Evolutionary conservation across 2,329 filamentous ascomycete species (phyloP).

Genomic region (Xylaria polymorpha): DNA sequence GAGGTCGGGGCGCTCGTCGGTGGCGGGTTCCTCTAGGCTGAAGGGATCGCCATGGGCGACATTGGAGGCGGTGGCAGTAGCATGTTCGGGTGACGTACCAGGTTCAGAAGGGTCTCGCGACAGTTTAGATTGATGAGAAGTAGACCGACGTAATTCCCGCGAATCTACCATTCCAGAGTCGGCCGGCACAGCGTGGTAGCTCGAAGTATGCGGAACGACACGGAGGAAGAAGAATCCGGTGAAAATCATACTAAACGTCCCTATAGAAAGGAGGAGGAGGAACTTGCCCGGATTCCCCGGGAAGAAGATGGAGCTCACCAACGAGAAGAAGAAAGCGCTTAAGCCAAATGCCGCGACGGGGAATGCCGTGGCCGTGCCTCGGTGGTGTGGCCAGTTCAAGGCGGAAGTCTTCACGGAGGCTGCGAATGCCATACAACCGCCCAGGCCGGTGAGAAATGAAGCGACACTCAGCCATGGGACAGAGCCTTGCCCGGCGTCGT

Average conservation of each 20-base stretch:
- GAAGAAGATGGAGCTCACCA: constrained; percentile 79
- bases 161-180: constrained; percentile 53
- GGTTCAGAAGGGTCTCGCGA: constrained; percentile 63
- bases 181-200: constrained; percentile 67
- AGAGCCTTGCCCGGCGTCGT: constrained; percentile 72
- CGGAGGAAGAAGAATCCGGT: constrained; percentile 86
- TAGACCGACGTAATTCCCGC: constrained; percentile 56
- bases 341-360: constrained; percentile 92
- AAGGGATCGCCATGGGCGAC: constrained; percentile 46
- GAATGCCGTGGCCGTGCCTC: constrained; percentile 94
- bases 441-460: constrained; percentile 85
- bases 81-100: constrained; percentile 67
- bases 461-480: constrained; percentile 78
- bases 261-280: constrained; percentile 80
- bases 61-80: constrained; percentile 51
- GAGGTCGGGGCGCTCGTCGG: constrained; percentile 33
- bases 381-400: constrained; percentile 89
- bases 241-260: constrained; percentile 81
- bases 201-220: constrained; percentile 68
- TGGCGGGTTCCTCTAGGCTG: constrained; percentile 40
- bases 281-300: constrained; percentile 86
- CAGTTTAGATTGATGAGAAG: constrained; percentile 57
- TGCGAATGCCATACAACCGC: constrained; percentile 90
- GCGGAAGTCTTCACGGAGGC: constrained; percentile 88
- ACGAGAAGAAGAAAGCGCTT: constrained; percentile 96